Percentiles rank a stretch among this genome's conserved stretches.
Evolutionary conservation across 106 monocot genomes (phyloP).

Genomic region (Chionographis japonica): DNA sequence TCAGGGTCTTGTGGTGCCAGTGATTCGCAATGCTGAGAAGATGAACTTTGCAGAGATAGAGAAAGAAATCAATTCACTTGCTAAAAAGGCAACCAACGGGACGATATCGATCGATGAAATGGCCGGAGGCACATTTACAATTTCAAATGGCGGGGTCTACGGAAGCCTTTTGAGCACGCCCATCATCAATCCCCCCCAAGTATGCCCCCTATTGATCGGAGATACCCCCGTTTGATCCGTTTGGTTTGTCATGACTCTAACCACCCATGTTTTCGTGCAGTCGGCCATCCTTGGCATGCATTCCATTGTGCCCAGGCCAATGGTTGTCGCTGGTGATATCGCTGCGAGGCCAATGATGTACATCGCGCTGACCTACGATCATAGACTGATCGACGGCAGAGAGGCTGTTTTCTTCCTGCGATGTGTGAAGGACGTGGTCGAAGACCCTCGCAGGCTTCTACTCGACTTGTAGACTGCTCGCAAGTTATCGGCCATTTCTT

Average conservation of each 20-base stretch:
- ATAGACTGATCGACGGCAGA: slow-evolving; percentile 88
- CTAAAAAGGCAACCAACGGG: slow-evolving; percentile 63
- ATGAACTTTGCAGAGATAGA: slow-evolving; percentile 91
- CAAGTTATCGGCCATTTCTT: background rate
- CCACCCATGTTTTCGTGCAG: slow-evolving; percentile 25
- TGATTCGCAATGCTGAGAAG: slow-evolving; percentile 71
- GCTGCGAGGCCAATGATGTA: slow-evolving; percentile 94
- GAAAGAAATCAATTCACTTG: slow-evolving; percentile 75
- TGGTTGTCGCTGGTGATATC: slow-evolving; percentile 63
- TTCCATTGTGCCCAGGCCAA: slow-evolving; percentile 65
- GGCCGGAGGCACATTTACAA: slow-evolving; percentile 96
- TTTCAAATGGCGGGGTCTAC: slow-evolving; percentile 93
- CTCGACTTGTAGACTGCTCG: slow-evolving; percentile 54
- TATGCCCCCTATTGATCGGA: background rate
- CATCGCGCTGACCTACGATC: slow-evolving; percentile 85
- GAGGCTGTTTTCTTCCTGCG: slow-evolving; percentile 87
- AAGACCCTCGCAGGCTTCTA: slow-evolving; percentile 86
- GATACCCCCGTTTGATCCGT: too few relatives aligned
- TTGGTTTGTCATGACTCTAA: background rate
- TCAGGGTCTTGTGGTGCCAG: slow-evolving; percentile 93
- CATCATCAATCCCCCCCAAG: slow-evolving; percentile 95
- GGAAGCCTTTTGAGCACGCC: slow-evolving; percentile 91
- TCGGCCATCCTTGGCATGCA: slow-evolving; percentile 97
- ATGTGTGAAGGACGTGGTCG: slow-evolving; percentile 85
- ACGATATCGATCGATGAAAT: slow-evolving; percentile 93